Base-by-base conservation (phyloP, 225 moss, liverwort and hornwort genomes). In the Sphagnum contortum region DNA sequence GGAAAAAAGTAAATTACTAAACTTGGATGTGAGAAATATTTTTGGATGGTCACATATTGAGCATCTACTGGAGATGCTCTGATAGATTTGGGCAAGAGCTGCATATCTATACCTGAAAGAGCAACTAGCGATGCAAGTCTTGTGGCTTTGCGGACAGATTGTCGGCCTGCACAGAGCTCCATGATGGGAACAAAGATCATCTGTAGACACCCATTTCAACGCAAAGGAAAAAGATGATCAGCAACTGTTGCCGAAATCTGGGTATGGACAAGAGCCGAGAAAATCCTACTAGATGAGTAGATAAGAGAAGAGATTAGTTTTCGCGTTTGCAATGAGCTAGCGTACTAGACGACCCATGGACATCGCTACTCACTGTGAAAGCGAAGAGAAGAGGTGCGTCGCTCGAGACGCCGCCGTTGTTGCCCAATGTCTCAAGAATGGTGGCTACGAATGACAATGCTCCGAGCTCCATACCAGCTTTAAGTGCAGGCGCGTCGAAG, bases 401-500 rank as follows among this genome's bases (percentile, higher is more conserved):
- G 55, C 81, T 84, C 48, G 88, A 94, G 50, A 84, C 68, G 50
- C 83, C 84, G 47, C 80, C 83, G 29, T 29, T 29, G 52, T 73
- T 44, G 3, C 84, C 88, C 50, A 70, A 78, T 3, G 79, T 91
- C 57, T 90, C 90, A 45, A 94, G 76, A 48, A 94, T 58, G 5
- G 78, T 83, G 2, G 79, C 84, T 48, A 79, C 71, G 48, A 94
- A 94, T 47, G 82, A 57, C 55, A 88, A 50, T 11, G 72, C 81
- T 74, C 90, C 94, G 5, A 94, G 82, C 67, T 94, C 91, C 61
- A 76, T 74, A 66, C 94, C 94, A 46, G 88, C 94, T 83, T 79
- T 77, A 52, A 94, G 58, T n/a, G 89, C 77, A 44, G 70, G 77
- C 8, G 70, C 11, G 4, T 80, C 71, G 4, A 5, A 52, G 44